Percentiles rank a stretch among this genome's conserved stretches.
Conservation (phyloP, 495 filamentous ascomycete species). For the Talaromyces liani region DNA sequence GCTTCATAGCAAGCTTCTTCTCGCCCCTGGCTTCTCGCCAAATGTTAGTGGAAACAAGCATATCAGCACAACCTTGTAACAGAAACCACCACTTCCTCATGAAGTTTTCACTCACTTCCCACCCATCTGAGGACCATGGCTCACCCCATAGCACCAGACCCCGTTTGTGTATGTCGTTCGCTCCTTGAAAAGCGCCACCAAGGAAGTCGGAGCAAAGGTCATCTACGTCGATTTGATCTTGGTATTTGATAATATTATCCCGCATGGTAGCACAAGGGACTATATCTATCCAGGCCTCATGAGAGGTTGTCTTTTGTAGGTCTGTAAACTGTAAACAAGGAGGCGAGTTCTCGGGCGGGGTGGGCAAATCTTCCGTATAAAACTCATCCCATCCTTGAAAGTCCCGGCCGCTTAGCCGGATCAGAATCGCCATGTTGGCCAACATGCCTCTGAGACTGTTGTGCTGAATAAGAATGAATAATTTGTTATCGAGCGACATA, state of each 20-base stretch:
- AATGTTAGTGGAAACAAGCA: slow-evolving; percentile 32
- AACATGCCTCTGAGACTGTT: background rate
- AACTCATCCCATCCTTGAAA: slow-evolving; percentile 7
- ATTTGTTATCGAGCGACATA: background rate
- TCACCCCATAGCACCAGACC: slow-evolving; percentile 35
- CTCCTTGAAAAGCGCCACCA: slow-evolving; percentile 8
- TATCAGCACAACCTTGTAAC: slow-evolving; percentile 25
- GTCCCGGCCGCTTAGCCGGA: background rate
- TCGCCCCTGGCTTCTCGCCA: slow-evolving; percentile 29
- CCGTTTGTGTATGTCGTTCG: background rate
- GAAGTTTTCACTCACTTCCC: slow-evolving; percentile 33
- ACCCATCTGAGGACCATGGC: slow-evolving; percentile 27
- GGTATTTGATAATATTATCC: slow-evolving; percentile 26
- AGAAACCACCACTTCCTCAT: slow-evolving; percentile 30
- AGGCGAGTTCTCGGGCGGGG: background rate
- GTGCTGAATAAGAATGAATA: background rate
- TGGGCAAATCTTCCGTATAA: slow-evolving; percentile 1
- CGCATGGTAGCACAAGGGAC: slow-evolving; percentile 27
- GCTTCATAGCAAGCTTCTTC: slow-evolving; percentile 10
- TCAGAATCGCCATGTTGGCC: slow-evolving; percentile 1
- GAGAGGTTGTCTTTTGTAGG: slow-evolving; percentile 28
- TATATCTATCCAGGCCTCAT: slow-evolving; percentile 34
- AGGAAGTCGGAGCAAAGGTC: slow-evolving; percentile 32
- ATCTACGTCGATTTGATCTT: slow-evolving; percentile 31
- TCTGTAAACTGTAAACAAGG: slow-evolving; percentile 14